These are phyloP conservation scores for Chaetomium strumarium DNA, from an alignment of 2,329 filamentous ascomycete species.

Conservation along the genomic window DNA sequence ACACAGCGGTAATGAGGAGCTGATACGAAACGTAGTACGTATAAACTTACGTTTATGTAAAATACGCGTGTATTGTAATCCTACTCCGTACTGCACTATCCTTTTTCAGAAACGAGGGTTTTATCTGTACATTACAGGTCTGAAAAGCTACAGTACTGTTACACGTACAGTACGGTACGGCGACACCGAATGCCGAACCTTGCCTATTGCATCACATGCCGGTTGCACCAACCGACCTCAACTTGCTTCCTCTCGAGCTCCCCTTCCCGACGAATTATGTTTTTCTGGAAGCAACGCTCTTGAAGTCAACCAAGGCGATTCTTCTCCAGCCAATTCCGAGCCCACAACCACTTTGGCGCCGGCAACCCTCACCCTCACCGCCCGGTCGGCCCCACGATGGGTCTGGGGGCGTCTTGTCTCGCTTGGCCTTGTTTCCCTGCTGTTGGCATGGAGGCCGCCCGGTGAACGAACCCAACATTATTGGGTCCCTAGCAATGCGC, in stretches of 20 bases:
- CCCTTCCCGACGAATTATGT: background rate
- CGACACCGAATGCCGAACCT: background rate
- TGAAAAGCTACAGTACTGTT: background rate
- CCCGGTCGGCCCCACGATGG: slow-evolving; percentile 14
- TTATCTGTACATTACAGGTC: no score
- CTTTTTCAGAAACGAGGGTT: no score
- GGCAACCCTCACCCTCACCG: background rate
- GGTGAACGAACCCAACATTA: background rate
- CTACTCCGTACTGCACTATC: no score
- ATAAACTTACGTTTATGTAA: no score
- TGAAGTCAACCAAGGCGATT: background rate
- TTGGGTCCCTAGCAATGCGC: slow-evolving; percentile 5
- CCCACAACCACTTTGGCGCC: background rate
- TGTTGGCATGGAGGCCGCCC: slow-evolving; percentile 9
- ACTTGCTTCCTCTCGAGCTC: background rate
- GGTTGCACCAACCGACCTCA: background rate
- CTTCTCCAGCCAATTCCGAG: background rate
- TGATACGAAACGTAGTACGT: no score
- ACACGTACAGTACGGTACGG: no score
- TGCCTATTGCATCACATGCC: background rate
- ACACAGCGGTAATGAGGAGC: no score
- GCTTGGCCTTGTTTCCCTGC: slow-evolving; percentile 6
- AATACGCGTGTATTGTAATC: no score
- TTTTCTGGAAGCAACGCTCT: background rate
- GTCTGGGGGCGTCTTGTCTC: slow-evolving; percentile 2